phyloP scores from a whole-genome alignment of 345 rosid genomes.

The Pugionium cornutum region DNA sequence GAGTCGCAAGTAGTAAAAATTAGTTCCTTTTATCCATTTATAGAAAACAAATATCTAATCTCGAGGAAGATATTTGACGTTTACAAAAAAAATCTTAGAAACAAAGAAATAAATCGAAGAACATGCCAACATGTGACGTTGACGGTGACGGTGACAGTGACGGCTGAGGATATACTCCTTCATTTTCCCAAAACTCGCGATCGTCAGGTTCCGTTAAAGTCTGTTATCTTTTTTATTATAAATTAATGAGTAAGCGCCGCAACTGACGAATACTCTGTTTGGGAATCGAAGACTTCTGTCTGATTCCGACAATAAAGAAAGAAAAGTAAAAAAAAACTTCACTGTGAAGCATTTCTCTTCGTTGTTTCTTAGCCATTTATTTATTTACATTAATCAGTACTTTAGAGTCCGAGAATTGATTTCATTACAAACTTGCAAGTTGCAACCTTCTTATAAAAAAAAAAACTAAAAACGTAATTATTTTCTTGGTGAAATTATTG shows the following conservation, averaged over 20 bases:
- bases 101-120: conserved; percentile 3
- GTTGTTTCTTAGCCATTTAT: conserved; percentile 3
- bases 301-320: conserved; percentile 37
- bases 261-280: conserved; percentile 31
- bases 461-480: background rate
- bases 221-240: conserved; percentile 10
- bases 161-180: conserved; percentile 23
- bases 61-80: conserved; percentile 26
- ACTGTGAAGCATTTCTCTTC: conserved; percentile 27
- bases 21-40: conserved; percentile 22
- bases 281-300: conserved; percentile 31
- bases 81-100: conserved; percentile 6
- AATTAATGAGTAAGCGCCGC: conserved; percentile 26
- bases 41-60: background rate
- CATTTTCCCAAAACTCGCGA: conserved; percentile 7
- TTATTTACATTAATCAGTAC: background rate
- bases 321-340: conserved; percentile 24
- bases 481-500: too few species aligned
- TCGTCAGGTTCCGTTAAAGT: conserved; percentile 35
- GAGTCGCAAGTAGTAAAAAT: conserved; percentile 24
- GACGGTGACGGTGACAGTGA: conserved; percentile 16
- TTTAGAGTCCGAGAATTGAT: conserved; percentile 23
- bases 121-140: conserved; percentile 38
- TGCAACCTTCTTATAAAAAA: background rate
- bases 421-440: conserved; percentile 17